Base-by-base conservation (phyloP, 352 stramenopile genomes). In the Phytophthora pistaciae region DNA sequence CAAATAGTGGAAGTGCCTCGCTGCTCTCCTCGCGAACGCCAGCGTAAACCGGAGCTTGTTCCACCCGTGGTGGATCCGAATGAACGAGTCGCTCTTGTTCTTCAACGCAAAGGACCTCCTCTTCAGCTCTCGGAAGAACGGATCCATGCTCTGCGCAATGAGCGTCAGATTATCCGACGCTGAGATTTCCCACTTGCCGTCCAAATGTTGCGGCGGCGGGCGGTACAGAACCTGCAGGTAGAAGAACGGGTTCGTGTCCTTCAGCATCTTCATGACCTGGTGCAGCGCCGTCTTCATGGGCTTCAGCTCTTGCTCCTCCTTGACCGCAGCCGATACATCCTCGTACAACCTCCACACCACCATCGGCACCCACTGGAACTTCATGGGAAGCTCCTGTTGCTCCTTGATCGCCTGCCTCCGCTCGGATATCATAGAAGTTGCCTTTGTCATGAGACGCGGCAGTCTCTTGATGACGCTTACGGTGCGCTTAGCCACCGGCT, bases 211-310 rank as follows among this genome's bases (percentile, higher is more conserved):
- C 5, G 78, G 67, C 2, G 78, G 77, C n/a, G 77, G 73, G 13
- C 73, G 78, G 44, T 85, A 85, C 25, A 85, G n/a, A 10, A 82
- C 64, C 66, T 84, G 79, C 20, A 88, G 29, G 44, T 78, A 79
- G 60, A 78, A 84, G 36, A 70, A 86, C 36, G 80, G 70, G 49
- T 88, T 84, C 1, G 38, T 42, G 11, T 76, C 67, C 8, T 59
- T 63, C 60, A 83, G 49, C 5, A 62, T 59, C 29, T 66, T 72
- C 66, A 84, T 70, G 31, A 84, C 55, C 2, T 72, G 18, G 48
- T 84, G 78, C 65, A 85, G 77, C 4, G 54, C 57, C 11, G 6
- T 56, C n/a, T 66, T 74, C 20, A 86, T 21, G 11, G 57, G 54
- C 25, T 74, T 66, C 5, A 58, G 67, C 18, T 73, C 25, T 8